Percentiles rank a stretch among this genome's conserved stretches.
Conservation (phyloP, 2,329 filamentous ascomycete genomes). For the Thielaviopsis euricoi region DNA sequence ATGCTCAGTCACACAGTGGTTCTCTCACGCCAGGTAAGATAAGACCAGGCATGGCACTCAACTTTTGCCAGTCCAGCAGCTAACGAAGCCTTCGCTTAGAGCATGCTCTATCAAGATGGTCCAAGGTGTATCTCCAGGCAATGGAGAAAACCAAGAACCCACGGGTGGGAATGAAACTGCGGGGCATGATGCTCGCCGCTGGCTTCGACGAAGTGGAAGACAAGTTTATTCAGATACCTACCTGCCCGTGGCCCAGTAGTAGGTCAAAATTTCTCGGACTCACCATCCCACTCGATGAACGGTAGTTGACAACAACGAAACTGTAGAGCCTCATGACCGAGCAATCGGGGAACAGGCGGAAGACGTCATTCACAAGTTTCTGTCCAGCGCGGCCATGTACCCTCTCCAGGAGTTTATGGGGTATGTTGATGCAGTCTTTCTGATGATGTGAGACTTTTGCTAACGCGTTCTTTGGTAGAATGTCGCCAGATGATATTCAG, state of each 20-base stretch:
- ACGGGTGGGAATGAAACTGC: conserved; percentile 43
- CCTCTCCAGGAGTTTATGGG: not conserved
- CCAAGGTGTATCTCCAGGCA: conserved; percentile 43
- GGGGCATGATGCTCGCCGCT: conserved; percentile 38
- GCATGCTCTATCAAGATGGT: conserved; percentile 53
- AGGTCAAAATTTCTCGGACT: conserved; percentile 16
- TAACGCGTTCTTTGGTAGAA: conserved; percentile 22
- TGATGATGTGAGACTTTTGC: conserved; percentile 22
- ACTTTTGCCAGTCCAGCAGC: not conserved
- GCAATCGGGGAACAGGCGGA: not conserved
- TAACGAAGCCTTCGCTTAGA: conserved; percentile 24
- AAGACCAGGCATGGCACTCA: no score
- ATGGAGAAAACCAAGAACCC: conserved; percentile 50
- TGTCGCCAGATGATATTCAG: conserved; percentile 41
- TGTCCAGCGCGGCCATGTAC: not conserved
- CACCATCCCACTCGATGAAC: no score
- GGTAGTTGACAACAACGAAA: no score
- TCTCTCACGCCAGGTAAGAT: conserved; percentile 45
- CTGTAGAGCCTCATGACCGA: not conserved
- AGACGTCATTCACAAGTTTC: not conserved
- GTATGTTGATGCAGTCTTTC: conserved; percentile 12
- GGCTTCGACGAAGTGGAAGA: conserved; percentile 55
- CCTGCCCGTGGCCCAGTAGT: conserved; percentile 56
- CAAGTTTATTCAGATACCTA: conserved; percentile 47
- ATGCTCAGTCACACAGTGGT: conserved; percentile 73